Percentiles rank a stretch among this genome's conserved stretches.
Conservation (phyloP, 805 yeast species). For the Kuraishia cidri region DNA sequence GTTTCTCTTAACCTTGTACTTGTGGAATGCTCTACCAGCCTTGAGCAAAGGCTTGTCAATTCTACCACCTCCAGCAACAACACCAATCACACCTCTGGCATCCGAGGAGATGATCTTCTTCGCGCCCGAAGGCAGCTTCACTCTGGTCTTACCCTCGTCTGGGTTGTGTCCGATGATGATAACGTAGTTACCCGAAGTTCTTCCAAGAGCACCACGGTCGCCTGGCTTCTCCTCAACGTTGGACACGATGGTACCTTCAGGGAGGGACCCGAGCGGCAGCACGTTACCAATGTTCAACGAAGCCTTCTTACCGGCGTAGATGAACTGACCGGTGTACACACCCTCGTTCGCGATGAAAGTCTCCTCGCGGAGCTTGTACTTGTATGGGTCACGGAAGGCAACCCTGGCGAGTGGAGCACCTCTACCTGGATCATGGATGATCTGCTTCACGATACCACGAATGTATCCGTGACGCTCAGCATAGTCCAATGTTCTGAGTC, state of each 20-base stretch:
- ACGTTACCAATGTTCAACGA: conserved; percentile 95
- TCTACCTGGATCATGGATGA: conserved; percentile 99
- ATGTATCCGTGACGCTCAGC: conserved; percentile 99
- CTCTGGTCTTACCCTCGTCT: conserved; percentile 98
- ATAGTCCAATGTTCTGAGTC: conserved; percentile 97
- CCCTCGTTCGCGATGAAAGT: conserved; percentile 99
- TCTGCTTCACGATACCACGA: conserved; percentile 98
- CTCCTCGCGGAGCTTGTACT: conserved; percentile 95
- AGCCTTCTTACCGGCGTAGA: conserved; percentile 98
- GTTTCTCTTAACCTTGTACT: conserved; percentile 99
- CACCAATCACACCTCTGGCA: conserved; percentile 99
- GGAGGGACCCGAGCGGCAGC: conserved; percentile 89
- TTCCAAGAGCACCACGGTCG: conserved; percentile 91
- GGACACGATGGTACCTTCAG: conserved; percentile 43
- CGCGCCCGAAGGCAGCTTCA: conserved; percentile 98
- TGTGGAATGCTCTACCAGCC: conserved; percentile 99
- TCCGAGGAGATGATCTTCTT: conserved; percentile 92
- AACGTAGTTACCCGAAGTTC: conserved; percentile 99
- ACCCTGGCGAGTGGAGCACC: conserved; percentile 99
- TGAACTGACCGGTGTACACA: conserved; percentile 98
- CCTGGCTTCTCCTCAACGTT: conserved; percentile 45
- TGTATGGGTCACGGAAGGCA: conserved; percentile 99
- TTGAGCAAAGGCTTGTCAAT: conserved; percentile 98
- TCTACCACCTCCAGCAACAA: conserved; percentile 99
- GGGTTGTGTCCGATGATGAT: conserved; percentile 99